Percentiles rank a stretch among this genome's conserved stretches.
These are phyloP conservation scores for Diaporthe sp. DNA, from an alignment of 2,329 filamentous ascomycete species.

Conservation along the genomic window DNA sequence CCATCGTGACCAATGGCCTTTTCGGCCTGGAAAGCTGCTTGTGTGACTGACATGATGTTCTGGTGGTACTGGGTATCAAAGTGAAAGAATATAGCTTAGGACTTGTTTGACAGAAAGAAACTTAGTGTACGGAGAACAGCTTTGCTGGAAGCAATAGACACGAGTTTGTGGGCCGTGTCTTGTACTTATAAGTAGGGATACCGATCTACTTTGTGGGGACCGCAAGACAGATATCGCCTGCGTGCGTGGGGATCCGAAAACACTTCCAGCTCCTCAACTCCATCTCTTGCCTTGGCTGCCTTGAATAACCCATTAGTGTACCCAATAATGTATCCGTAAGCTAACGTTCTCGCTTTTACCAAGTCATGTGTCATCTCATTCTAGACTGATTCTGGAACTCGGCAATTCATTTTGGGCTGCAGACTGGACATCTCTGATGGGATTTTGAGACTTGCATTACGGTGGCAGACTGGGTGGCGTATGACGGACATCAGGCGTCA, in stretches of 20 bases:
- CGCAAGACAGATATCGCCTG: not conserved
- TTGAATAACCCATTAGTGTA: not conserved
- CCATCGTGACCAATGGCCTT: constrained; percentile 77
- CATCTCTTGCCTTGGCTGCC: not conserved
- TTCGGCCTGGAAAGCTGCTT: constrained; percentile 78
- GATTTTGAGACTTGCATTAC: constrained; percentile 22
- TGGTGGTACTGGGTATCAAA: not conserved
- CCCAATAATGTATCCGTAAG: constrained; percentile 3
- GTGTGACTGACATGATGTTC: constrained; percentile 67
- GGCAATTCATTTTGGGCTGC: not conserved
- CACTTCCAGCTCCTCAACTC: not conserved
- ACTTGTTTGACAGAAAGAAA: not conserved
- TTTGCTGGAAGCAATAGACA: not conserved
- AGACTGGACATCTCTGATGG: constrained; percentile 9
- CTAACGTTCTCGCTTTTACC: not conserved
- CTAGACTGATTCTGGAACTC: not conserved
- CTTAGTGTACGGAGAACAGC: not conserved
- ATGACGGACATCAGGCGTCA: constrained; percentile 23
- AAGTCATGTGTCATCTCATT: constrained; percentile 24
- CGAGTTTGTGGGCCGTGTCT: not conserved
- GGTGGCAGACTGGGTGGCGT: not conserved
- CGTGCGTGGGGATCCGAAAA: constrained; percentile 1
- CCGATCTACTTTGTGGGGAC: constrained; percentile 4
- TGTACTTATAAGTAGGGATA: not conserved
- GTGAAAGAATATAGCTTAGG: not conserved